Evolutionary conservation across 164 flowering plant species (phyloP).

Genomic region (Euptelea pleiosperma): DNA sequence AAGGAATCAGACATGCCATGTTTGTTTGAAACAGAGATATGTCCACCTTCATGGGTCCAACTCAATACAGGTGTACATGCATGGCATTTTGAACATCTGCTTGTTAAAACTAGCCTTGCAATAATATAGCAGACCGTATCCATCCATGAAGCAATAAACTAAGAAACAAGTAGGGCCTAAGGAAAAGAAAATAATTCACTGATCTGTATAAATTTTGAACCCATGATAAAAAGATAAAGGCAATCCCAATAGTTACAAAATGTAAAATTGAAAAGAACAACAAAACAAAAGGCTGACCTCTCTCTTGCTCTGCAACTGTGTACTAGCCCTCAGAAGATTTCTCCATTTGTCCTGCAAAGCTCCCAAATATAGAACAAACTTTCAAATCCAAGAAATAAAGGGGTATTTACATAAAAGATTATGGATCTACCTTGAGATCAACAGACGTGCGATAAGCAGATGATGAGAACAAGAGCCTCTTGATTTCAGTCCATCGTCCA

Average conservation of each 20-base stretch:
- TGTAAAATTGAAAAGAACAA: not conserved
- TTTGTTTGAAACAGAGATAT: no score
- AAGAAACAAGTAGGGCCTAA: no score
- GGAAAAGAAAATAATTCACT: no score
- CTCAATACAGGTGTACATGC: no score
- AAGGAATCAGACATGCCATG: no score
- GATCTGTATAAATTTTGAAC: no score
- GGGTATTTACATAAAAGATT: not conserved
- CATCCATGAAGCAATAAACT: not conserved
- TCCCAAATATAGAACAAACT: not conserved
- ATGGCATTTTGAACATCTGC: no score
- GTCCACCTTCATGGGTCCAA: no score
- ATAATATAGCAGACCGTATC: no score
- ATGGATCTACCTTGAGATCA: conserved; percentile 59
- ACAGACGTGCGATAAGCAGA: conserved; percentile 63
- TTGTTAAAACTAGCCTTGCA: no score
- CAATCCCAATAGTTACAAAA: not conserved
- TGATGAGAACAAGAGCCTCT: conserved; percentile 48
- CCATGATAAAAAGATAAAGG: no score
- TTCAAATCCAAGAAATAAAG: not conserved
- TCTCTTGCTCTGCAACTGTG: conserved; percentile 27
- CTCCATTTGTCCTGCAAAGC: conserved; percentile 77
- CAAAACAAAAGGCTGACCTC: conserved; percentile 35
- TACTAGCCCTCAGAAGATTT: conserved; percentile 62
- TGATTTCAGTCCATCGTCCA: conserved; percentile 73